Evolutionary conservation across 2,329 filamentous ascomycete genomes (phyloP).

Genomic region (Monosporascus sp.): DNA sequence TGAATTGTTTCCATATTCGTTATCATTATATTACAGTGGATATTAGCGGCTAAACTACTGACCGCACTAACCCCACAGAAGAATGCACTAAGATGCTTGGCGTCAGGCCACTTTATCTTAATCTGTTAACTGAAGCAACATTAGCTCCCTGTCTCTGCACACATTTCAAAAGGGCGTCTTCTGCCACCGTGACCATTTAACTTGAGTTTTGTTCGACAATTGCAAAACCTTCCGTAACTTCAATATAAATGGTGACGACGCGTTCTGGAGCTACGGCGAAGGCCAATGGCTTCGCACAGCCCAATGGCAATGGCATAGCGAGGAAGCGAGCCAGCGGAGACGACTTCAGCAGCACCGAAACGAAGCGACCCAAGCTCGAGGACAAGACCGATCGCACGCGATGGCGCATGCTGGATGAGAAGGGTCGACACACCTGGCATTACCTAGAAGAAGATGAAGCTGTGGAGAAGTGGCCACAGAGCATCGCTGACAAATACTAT

Average conservation of each 20-base stretch:
- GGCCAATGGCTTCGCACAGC: constrained; percentile 2
- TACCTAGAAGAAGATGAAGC: constrained; percentile 75
- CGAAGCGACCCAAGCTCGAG: constrained; percentile 42
- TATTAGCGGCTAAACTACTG: too few relatives aligned
- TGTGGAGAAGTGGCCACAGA: constrained; percentile 75
- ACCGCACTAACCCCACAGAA: too few relatives aligned
- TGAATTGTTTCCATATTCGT: too few relatives aligned
- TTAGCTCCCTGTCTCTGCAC: too few relatives aligned
- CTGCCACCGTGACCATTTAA: too few relatives aligned
- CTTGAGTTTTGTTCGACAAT: too few relatives aligned
- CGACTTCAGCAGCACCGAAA: constrained; percentile 20
- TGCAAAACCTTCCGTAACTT: too few relatives aligned
- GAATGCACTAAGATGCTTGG: too few relatives aligned
- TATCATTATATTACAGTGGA: too few relatives aligned
- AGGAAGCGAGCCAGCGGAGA: constrained; percentile 38
- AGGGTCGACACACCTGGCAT: constrained; percentile 88
- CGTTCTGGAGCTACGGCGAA: constrained; percentile 4
- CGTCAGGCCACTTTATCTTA: too few relatives aligned
- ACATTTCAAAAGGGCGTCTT: too few relatives aligned
- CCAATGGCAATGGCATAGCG: constrained; percentile 16
- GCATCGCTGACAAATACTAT: constrained; percentile 81
- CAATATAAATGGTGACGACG: constrained; percentile 14
- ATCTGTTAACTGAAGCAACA: too few relatives aligned
- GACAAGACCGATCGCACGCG: constrained; percentile 69
- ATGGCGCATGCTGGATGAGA: constrained; percentile 81